phyloP scores from a whole-genome alignment of 495 filamentous ascomycete genomes.

The Lasiosphaeria miniovina region DNA sequence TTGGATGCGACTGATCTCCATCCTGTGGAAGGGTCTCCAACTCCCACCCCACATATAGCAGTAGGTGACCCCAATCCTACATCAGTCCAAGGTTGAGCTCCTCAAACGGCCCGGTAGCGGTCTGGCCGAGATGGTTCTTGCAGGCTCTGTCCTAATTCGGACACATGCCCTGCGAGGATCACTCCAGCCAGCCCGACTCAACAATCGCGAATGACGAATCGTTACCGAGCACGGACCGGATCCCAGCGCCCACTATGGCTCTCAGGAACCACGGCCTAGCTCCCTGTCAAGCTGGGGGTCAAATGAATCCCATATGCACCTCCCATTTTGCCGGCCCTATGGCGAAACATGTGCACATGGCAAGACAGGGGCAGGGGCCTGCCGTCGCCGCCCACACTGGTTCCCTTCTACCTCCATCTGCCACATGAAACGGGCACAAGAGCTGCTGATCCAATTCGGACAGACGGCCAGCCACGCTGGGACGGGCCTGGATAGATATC shows the following conservation, averaged over 20 bases:
- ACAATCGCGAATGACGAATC: conserved; percentile 18
- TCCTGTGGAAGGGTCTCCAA: conserved; percentile 18
- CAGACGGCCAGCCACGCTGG: neutral
- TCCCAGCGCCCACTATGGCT: neutral
- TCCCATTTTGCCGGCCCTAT: conserved; percentile 33
- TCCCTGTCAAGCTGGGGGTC: conserved; percentile 6
- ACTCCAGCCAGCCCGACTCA: neutral
- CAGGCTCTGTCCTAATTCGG: conserved; percentile 8
- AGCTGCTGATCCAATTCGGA: conserved; percentile 3
- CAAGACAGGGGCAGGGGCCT: conserved; percentile 30
- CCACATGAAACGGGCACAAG: conserved; percentile 17
- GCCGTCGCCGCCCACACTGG: conserved; percentile 10
- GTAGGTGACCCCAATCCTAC: conserved; percentile 20
- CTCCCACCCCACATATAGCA: conserved; percentile 18
- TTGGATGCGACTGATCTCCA: conserved; percentile 11
- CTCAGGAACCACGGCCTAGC: conserved; percentile 16
- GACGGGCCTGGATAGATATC: neutral
- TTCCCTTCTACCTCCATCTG: conserved; percentile 6
- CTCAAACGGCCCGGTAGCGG: conserved; percentile 23
- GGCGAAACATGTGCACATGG: conserved; percentile 30
- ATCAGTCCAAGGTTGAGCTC: conserved; percentile 5
- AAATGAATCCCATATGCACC: conserved; percentile 15
- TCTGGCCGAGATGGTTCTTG: conserved; percentile 1
- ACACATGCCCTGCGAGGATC: neutral
- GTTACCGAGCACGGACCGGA: conserved; percentile 12